These are phyloP conservation scores for Panaeolus papilionaceus DNA, from an alignment of 768 basidiomycete species.

Conservation along the genomic window DNA sequence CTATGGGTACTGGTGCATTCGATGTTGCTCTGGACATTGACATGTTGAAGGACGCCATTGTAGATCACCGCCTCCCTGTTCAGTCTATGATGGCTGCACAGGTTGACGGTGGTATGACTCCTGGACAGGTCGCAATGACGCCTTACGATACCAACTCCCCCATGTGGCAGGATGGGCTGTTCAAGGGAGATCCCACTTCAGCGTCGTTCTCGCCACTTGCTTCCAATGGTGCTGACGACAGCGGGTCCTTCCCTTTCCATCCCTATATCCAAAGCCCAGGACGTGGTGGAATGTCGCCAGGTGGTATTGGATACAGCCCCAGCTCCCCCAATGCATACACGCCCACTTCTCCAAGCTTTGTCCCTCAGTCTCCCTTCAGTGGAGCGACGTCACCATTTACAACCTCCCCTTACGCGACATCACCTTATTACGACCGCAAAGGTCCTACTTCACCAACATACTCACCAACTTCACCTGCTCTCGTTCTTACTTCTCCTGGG, in stretches of 20 bases:
- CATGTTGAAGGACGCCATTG: constrained; percentile 98
- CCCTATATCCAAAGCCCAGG: constrained; percentile 89
- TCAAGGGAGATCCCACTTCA: constrained; percentile 83
- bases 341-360: constrained; percentile 86
- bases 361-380: constrained; percentile 82
- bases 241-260: constrained; percentile 73
- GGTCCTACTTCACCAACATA: constrained; percentile 81
- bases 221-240: constrained; percentile 84
- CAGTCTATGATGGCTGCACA: constrained; percentile 81
- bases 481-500: constrained; percentile 82
- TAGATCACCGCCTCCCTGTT: constrained; percentile 92
- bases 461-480: constrained; percentile 86
- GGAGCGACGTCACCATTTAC: constrained; percentile 86
- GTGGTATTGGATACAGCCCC: constrained; percentile 86
- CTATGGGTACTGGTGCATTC: constrained; percentile 98
- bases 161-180: constrained; percentile 76
- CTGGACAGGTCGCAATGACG: constrained; percentile 92
- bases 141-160: constrained; percentile 95
- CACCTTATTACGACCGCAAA: constrained; percentile 79
- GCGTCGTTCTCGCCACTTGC: constrained; percentile 97
- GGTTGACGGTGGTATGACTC: constrained; percentile 88
- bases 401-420: constrained; percentile 81
- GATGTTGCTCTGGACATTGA: constrained; percentile 96
- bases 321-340: constrained; percentile 91
- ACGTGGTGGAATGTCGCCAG: constrained; percentile 89